A percentile compares a stretch with the other conserved stretches of the same genome.
Conservation (phyloP, 1,284 basidiomycete genomes). For the Tilletia setariae region DNA sequence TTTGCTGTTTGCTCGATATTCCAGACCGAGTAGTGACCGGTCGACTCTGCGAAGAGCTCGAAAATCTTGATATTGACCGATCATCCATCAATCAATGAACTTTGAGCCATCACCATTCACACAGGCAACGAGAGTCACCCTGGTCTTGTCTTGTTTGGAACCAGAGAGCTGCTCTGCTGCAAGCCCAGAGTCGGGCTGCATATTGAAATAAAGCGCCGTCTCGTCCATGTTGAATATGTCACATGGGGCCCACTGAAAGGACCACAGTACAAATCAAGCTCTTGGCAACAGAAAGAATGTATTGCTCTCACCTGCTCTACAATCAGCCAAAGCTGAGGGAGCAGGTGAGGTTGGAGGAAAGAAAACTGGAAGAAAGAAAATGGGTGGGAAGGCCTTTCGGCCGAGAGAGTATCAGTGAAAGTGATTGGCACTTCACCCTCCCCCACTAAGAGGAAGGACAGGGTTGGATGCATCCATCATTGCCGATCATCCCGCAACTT, state of each 20-base stretch:
- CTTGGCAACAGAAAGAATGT: not conserved
- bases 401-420: too few species aligned
- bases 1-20: not conserved
- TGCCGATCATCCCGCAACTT: too few species aligned
- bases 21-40: not conserved
- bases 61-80: too few species aligned
- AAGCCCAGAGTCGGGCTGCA: not conserved
- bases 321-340: not conserved
- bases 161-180: not conserved
- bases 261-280: not conserved
- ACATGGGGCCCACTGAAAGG: not conserved
- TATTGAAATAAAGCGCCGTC: not conserved
- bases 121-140: not conserved
- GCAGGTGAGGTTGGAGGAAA: not conserved
- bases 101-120: too few species aligned
- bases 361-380: not conserved
- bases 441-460: too few species aligned
- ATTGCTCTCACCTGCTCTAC: constrained; percentile 6
- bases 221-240: not conserved
- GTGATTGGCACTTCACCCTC: too few species aligned
- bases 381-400: not conserved
- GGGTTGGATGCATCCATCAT: too few species aligned
- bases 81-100: too few species aligned
- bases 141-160: not conserved
- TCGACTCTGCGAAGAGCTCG: not conserved